Base-by-base conservation (phyloP, 108 stramenopile species). In the Nitzschia sp. region DNA sequence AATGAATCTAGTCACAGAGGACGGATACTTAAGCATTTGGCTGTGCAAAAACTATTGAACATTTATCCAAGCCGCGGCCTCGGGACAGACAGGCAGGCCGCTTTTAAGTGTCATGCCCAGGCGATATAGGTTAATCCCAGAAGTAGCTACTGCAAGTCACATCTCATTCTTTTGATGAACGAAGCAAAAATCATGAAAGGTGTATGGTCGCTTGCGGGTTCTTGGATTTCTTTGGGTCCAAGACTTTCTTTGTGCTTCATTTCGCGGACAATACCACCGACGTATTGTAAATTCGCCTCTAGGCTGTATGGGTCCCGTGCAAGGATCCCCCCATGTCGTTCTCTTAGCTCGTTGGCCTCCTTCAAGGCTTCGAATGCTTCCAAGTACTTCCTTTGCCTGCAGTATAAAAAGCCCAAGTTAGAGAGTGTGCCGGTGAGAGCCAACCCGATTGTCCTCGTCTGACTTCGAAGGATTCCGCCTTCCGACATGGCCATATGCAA, bases 401-500 rank as follows among this genome's bases (percentile, higher is more conserved):
- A 59, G 18, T 64, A n/a, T 29, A 72, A 29, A 24, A 64, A 72
- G 21, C 62, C 72, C 13, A 72, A 31, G 54, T 72, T 72, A 24
- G 34, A 48, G 47, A 72, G 53, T 0, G 72, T 64, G 36, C 58
- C 35, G 31, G 63, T 29, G 53, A 72, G 19, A 19, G 62, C 72
- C n/a, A 72, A n/a, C 55, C 64, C 62, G 42, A 70, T 59, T 9
- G 28, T 58, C 35, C 57, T 45, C 28, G 28, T 70, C 9, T 58
- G 36, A 1, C 24, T 9, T 23, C 24, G 0, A 15, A 42, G 26
- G 13, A 26, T 11, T 29, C 5, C 24, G 21, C 29, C 29, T 18
- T 57, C 30, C 61, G 42, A 1, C 1, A n/a, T 62, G 23, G 61
- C 38, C 61, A 62, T 78, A 28, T 59, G 77, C 67, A 91, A 59